Evolutionary conservation across 2,329 filamentous ascomycete species (phyloP), one percentile per base, ranked within the genome.

Genomic region (Hirsutella thompsonii): DNA sequence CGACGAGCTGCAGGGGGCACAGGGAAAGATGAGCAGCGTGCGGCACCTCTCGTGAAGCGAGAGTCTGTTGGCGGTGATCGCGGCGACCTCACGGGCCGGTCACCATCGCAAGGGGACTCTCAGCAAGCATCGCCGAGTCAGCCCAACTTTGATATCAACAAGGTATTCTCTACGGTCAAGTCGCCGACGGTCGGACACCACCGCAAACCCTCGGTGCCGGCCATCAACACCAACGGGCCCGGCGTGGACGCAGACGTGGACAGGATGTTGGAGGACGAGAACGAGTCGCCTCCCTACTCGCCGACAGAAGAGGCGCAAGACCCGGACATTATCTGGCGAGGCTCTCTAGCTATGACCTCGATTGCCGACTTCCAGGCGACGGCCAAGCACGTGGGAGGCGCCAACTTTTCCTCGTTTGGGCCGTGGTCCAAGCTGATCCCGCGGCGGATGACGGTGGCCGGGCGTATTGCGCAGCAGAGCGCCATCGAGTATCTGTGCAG

Each of bases 401-500:
- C 84, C 37, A 83, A 94, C 55, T 73, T 94, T 41, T 50, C 55
- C 33, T 74, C 69, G 36, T 75, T 70, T 45, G 74, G 80, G 1
- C 56, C 68, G 0, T 96, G 89, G 87, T 72, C 72, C 16, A 75
- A 83, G 43, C 66, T 96, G 9, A 75, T 94, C 8, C 83, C 87
- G 0, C 67, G 74, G 23, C 72, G 69, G 8, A 67, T 92, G 23
- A 77, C 73, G 6, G 81, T 92, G 19, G 81, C 81, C 37, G 86
- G 85, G 1, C 78, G 92, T 16, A 92, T 98, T 44, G 77, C 84
- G 39, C 79, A 86, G 49, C 74, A 82, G 44, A 83, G 82, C 48
- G 92, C 90, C 10, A 87, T 88, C 42, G 86, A 93, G 46, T 98
- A 98, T 53, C 78, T 98, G 0, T 92, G 87, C 55, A 80, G 86